Conservation (phyloP, 1,284 basidiomycete genomes). For the Ustilago trichophora region DNA sequence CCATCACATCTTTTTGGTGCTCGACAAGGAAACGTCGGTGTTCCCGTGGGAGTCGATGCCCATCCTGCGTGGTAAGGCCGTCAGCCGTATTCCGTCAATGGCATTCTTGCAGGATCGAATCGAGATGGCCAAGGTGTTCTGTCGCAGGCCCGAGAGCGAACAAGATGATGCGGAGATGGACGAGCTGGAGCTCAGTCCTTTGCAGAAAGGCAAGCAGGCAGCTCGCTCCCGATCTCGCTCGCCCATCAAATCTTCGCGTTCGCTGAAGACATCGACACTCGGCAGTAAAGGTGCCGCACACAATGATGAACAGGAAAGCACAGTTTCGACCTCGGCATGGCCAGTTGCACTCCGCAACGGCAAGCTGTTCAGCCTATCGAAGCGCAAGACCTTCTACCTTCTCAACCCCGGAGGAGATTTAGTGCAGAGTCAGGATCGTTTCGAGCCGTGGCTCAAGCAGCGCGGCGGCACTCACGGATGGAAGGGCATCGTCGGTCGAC, state of each 20-base stretch:
- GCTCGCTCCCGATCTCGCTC: constrained; percentile 22
- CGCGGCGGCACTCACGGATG: constrained; percentile 75
- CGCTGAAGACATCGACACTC: constrained; percentile 4
- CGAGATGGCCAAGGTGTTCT: constrained; percentile 41
- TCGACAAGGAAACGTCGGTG: constrained; percentile 88
- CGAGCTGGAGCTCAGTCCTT: constrained; percentile 26
- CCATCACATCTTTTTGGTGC: constrained; percentile 85
- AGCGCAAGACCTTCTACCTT: constrained; percentile 75
- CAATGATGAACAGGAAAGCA: background rate
- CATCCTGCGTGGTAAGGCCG: constrained; percentile 79
- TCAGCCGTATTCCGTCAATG: constrained; percentile 88
- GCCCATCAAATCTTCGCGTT: constrained; percentile 11
- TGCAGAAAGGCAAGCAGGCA: constrained; percentile 36
- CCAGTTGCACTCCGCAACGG: constrained; percentile 39
- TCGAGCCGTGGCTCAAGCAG: constrained; percentile 75
- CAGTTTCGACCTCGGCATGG: constrained; percentile 21
- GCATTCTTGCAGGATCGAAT: constrained; percentile 84
- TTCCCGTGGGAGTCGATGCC: constrained; percentile 98
- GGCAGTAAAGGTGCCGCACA: constrained; percentile 1
- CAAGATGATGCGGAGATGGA: constrained; percentile 14
- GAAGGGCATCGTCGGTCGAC: constrained; percentile 80
- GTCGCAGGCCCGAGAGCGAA: background rate
- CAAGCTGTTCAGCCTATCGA: constrained; percentile 45
- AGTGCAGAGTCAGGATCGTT: constrained; percentile 81
- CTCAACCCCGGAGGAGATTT: constrained; percentile 94